A percentile compares a stretch with the other conserved stretches of the same genome.
Conservation (phyloP, 164 flowering plant genomes). For the Magnolia sinica region DNA sequence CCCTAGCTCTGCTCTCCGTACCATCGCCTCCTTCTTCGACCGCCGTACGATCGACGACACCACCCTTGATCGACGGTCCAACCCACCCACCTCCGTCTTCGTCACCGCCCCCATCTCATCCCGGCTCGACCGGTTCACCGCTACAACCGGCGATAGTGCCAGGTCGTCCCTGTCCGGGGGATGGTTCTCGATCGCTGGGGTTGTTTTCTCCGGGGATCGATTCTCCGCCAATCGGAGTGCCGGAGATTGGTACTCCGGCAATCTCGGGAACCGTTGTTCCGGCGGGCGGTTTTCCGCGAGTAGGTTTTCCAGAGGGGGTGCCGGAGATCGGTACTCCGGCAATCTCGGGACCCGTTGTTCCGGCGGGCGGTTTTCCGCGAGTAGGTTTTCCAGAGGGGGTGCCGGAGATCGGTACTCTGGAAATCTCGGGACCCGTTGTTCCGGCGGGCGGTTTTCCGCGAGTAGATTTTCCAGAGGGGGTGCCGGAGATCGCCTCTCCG, state of each 20-base stretch:
- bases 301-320: not conserved
- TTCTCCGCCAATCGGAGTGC: not conserved
- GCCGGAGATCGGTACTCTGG: not conserved
- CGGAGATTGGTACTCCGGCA: not conserved
- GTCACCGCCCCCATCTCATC: constrained; percentile 13
- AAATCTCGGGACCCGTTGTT: not conserved
- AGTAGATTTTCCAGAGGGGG: not conserved
- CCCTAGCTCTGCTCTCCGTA: constrained; percentile 52
- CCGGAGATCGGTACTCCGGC: not conserved
- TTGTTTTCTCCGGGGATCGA: constrained; percentile 1
- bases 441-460: not conserved
- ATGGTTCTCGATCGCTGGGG: not conserved
- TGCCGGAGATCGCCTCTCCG: not conserved
- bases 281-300: not conserved
- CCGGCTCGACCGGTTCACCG: constrained; percentile 21
- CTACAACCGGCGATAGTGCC: constrained; percentile 14
- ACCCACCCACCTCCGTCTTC: constrained; percentile 24
- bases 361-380: not conserved
- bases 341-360: not conserved
- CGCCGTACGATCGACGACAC: constrained; percentile 34
- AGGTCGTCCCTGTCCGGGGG: not conserved
- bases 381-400: not conserved
- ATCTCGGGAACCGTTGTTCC: not conserved
- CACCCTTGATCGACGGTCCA: constrained; percentile 27
- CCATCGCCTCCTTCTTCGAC: constrained; percentile 33